phyloP scores from a whole-genome alignment of 768 basidiomycete genomes.

The Boletales sp. region DNA sequence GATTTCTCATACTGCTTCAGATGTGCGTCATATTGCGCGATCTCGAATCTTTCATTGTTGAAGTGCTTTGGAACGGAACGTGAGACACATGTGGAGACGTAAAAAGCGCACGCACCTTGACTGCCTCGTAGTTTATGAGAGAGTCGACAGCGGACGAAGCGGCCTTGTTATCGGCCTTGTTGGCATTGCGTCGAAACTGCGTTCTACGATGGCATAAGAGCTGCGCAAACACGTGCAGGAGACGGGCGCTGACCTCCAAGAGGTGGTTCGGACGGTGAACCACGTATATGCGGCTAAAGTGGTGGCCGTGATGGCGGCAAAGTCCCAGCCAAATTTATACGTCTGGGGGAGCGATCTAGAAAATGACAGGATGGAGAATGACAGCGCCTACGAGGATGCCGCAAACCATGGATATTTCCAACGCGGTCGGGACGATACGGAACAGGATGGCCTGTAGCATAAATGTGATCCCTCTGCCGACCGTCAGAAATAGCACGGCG shows the following conservation, averaged over 20 bases:
- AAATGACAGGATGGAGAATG: not conserved
- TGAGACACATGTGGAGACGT: not conserved
- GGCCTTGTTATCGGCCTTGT: conserved; percentile 94
- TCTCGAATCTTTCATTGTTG: conserved; percentile 93
- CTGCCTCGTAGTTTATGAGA: conserved; percentile 97
- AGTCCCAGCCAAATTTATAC: conserved; percentile 97
- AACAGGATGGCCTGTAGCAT: conserved; percentile 90
- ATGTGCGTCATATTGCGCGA: conserved; percentile 88
- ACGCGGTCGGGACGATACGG: conserved; percentile 90
- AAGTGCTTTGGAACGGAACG: conserved; percentile 62
- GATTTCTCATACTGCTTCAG: conserved; percentile 85
- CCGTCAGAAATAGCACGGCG: not conserved
- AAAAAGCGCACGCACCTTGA: conserved; percentile 63
- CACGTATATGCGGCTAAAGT: conserved; percentile 92
- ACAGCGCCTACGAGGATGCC: conserved; percentile 76
- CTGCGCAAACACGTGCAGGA: not conserved
- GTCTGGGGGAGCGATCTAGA: conserved; percentile 48
- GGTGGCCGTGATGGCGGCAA: conserved; percentile 82
- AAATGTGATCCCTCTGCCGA: conserved; percentile 87
- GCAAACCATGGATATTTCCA: conserved; percentile 96
- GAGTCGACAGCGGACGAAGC: conserved; percentile 93
- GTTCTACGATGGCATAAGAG: conserved; percentile 49
- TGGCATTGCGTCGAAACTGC: conserved; percentile 89
- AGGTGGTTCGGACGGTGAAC: conserved; percentile 95
- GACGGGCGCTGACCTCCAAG: conserved; percentile 70